Base-by-base conservation (phyloP, 805 yeast species). In the Lachancea kluyveri region DNA sequence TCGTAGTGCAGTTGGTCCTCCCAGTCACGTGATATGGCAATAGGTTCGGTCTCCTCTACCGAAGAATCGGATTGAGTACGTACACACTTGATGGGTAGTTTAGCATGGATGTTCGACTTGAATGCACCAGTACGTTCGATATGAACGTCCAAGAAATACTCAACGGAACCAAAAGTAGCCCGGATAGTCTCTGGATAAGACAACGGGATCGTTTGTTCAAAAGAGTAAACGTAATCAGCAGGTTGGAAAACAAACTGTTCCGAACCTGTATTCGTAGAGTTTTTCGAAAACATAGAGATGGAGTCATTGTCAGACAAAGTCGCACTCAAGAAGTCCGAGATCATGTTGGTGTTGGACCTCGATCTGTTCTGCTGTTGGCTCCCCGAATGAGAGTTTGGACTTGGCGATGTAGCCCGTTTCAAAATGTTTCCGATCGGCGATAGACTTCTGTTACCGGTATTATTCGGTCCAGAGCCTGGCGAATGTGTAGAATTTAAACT, bases 201-300 rank as follows among this genome's bases (percentile, higher is more conserved):
- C 8, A 88, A 72, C 5, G 84, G 90, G 17, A 92, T 67, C 5
- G 94, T 79, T 37, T 87, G 84, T 57, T 92, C 98, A 57, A 92
- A 90, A 37, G 85, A 81, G 63, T 90, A 92, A 27, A 86, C 70
- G 51, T 92, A 92, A 48, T 88, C 96, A 13, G 97, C 98, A 0
- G 94, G 86, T 14, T 70, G 65, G 45, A 90, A 88, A 4, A 62
- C 57, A 28, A 68, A 69, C 45, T 60, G 42, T n/a, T 49, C 51
- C 11, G 19, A 32, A 30, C 45, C 48, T 30, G 46, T 5, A 20
- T 25, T 29, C 3, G 31, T 7, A n/a, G 41, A 28, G 12, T 40
- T 22, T 25, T 30, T 40, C 12, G 47, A 29, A 19, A 36, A 28
- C 15, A 40, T 11, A 8, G 45, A 34, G 11, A 32, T 15, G 12